Evolutionary conservation across 2,329 filamentous ascomycete genomes (phyloP), one percentile per base, ranked within the genome.

Genomic region (Chrysosporium queenslandicum): DNA sequence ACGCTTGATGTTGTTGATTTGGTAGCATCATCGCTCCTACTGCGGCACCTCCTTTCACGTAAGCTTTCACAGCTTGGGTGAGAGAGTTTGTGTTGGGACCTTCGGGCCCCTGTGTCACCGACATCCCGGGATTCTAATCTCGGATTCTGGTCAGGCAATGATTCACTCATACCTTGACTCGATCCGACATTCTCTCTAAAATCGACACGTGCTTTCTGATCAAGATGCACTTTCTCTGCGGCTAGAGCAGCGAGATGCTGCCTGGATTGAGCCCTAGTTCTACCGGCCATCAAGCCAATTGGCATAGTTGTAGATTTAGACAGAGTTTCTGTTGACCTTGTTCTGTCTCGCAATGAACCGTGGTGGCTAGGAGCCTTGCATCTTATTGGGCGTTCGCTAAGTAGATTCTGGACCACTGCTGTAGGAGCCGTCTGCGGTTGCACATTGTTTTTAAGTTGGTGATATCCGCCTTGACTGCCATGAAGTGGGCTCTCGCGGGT

Each of bases 251-350:
- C 67, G 36, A 68, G 56, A 43, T 59, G 58, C 43, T 63, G 62
- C 20, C 67, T 66, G 27, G 69, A 70, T 54, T 71, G 68, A 12
- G 69, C 70, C 25, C 69, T 64, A 16, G 69, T 71, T 57, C 70
- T 70, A n/a, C 66, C 68, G 47, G 69, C 64, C 4, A 63, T 68
- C 40, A 71, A 55, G 25, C 61, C 63, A 5, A 57, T 63, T 16
- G 64, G 62, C 37, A 60, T 63, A 36, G 62, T 67, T n/a, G 52
- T 63, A 2, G 66, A 62, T 53, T 68, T 67, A 20, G 63, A 53
- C 32, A 67, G 55, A 4, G 64, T 60, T 21, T 53, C 58, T 9
- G 59, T 52, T 12, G 61, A 61, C 14, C 53, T 58, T 29, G 67
- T 63, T 34, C 63, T 51, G 12, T 65, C 66, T 12, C 66, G 63